A percentile compares a stretch with the other conserved stretches of the same genome.
Evolutionary conservation across 306 rosid species (phyloP).

Genomic region (Erythrophleum fordii): DNA sequence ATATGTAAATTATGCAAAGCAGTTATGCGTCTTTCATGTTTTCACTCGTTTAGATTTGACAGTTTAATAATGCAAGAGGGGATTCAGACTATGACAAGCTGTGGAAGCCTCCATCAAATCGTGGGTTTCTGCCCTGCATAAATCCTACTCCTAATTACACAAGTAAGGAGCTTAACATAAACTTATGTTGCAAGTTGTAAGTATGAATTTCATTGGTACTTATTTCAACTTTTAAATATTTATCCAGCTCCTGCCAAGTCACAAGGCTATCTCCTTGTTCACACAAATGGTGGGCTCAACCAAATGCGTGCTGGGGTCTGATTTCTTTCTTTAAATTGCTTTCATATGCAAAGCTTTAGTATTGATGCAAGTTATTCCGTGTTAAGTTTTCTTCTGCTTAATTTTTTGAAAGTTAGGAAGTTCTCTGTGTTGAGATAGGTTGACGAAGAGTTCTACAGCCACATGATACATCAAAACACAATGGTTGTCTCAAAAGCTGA

Average conservation of each 20-base stretch:
- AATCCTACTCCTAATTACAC: constrained; percentile 69
- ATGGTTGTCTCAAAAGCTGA: constrained; percentile 1
- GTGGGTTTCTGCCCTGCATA: constrained; percentile 70
- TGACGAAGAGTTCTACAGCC: constrained; percentile 15
- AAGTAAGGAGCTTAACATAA: constrained; percentile 52
- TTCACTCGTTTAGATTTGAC: constrained; percentile 60
- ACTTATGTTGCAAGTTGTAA: constrained; percentile 14
- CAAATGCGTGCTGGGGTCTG: constrained; percentile 99
- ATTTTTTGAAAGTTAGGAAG: constrained; percentile 9
- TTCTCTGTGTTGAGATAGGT: constrained; percentile 8
- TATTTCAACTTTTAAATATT: constrained; percentile 34
- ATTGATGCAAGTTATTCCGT: constrained; percentile 6
- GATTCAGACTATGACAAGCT: constrained; percentile 65
- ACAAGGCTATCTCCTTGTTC: constrained; percentile 82
- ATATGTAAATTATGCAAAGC: constrained; percentile 36
- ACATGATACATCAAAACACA: not conserved
- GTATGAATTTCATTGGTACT: constrained; percentile 18
- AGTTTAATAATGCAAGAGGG: constrained; percentile 55
- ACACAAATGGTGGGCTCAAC: constrained; percentile 95
- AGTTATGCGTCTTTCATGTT: constrained; percentile 53
- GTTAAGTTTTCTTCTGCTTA: constrained; percentile 5
- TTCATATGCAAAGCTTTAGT: not conserved
- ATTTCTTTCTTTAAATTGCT: constrained; percentile 24
- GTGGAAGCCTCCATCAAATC: constrained; percentile 84
- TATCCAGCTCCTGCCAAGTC: constrained; percentile 68